Conservation (phyloP, 2,329 filamentous ascomycete species). For the Sporothrix euskadiensis region DNA sequence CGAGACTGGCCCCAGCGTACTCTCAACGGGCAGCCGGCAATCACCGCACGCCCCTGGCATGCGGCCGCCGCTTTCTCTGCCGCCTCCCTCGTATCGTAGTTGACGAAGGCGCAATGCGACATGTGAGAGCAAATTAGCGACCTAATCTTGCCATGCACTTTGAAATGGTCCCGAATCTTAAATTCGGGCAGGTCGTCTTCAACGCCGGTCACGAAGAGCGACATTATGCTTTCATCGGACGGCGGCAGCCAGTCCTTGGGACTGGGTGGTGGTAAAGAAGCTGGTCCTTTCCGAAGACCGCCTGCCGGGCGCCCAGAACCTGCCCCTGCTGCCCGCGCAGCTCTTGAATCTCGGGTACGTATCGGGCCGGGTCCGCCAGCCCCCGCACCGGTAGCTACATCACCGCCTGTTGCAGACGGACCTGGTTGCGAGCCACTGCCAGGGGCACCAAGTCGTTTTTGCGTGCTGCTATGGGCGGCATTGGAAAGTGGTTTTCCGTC, state of each 20-base stretch:
- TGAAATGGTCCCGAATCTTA: slow-evolving; percentile 87
- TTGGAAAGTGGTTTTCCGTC: slow-evolving; percentile 46
- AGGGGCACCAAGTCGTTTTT: slow-evolving; percentile 37
- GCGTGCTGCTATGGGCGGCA: slow-evolving; percentile 36
- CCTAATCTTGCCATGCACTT: slow-evolving; percentile 82
- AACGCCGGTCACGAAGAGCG: slow-evolving; percentile 89
- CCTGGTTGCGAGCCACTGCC: neutral
- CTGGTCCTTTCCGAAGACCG: slow-evolving; percentile 57
- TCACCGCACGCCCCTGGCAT: slow-evolving; percentile 83
- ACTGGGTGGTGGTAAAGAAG: slow-evolving; percentile 73
- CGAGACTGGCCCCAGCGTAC: slow-evolving; percentile 93
- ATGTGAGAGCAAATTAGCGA: slow-evolving; percentile 95
- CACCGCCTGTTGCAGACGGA: slow-evolving; percentile 43
- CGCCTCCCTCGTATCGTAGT: slow-evolving; percentile 80
- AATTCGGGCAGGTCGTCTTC: slow-evolving; percentile 95
- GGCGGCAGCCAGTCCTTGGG: slow-evolving; percentile 86
- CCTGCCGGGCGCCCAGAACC: slow-evolving; percentile 46
- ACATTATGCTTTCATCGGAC: slow-evolving; percentile 80
- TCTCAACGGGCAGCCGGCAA: slow-evolving; percentile 85
- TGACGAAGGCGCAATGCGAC: slow-evolving; percentile 95
- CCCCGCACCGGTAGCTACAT: slow-evolving; percentile 56
- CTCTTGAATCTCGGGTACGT: slow-evolving; percentile 67
- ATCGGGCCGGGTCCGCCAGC: slow-evolving; percentile 72
- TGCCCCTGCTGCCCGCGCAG: slow-evolving; percentile 53
- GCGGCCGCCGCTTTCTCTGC: slow-evolving; percentile 84